Percentiles rank a stretch among this genome's conserved stretches.
These are phyloP conservation scores for Leishmania arabica DNA, from an alignment of 208 protist genomes.

Conservation along the genomic window DNA sequence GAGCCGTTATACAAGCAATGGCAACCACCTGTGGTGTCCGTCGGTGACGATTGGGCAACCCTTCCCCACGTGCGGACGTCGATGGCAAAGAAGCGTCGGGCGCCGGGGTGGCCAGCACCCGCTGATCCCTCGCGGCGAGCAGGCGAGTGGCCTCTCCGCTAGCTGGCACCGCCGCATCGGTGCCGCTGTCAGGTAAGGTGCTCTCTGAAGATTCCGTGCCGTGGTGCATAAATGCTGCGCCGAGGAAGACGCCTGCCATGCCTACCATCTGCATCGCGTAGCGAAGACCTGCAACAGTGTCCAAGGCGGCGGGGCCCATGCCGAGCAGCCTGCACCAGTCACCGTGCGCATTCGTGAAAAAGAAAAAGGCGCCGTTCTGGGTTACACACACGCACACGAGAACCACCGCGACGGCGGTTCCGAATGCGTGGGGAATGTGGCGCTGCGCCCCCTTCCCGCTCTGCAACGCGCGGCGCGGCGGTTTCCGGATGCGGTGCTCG, in stretches of 20 bases:
- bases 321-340: conserved; percentile 15
- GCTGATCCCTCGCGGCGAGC: not conserved
- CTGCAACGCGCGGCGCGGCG: too few species aligned
- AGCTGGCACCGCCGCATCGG: not conserved
- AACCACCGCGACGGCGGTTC: not conserved
- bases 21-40: conserved; percentile 10
- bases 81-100: not conserved
- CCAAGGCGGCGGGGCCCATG: conserved; percentile 5
- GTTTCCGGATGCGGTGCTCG: not conserved
- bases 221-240: not conserved
- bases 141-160: not conserved
- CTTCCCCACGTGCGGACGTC: not conserved
- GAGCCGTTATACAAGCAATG: conserved; percentile 17
- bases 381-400: conserved; percentile 6
- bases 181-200: not conserved
- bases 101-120: not conserved
- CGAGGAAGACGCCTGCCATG: conserved; percentile 13
- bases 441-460: not conserved
- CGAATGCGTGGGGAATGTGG: not conserved
- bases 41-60: not conserved
- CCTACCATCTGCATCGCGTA: conserved; percentile 21
- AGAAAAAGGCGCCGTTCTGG: conserved; percentile 13
- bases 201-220: not conserved
- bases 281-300: conserved; percentile 8
- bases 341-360: not conserved